Evolutionary conservation across 2,329 filamentous ascomycete genomes (phyloP).

Genomic region (Pleoardoris graminearum): DNA sequence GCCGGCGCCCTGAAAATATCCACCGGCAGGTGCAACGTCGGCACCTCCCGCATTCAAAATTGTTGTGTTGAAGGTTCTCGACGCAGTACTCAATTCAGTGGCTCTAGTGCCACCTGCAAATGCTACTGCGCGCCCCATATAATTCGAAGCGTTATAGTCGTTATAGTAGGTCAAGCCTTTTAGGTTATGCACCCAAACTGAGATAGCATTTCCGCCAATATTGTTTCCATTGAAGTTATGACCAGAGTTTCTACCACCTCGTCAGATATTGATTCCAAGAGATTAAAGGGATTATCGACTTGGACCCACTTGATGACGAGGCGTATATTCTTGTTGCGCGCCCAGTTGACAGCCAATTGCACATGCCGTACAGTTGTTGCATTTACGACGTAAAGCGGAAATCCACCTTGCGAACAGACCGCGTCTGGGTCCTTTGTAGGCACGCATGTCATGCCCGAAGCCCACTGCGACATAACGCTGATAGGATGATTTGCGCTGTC

Average conservation of each 20-base stretch:
- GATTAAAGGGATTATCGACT: neutral
- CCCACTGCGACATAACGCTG: conserved; percentile 29
- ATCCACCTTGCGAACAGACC: conserved; percentile 32
- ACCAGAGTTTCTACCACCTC: conserved; percentile 20
- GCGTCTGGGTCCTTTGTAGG: conserved; percentile 41
- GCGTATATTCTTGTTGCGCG: conserved; percentile 22
- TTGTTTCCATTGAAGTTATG: conserved; percentile 29
- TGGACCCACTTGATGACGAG: conserved; percentile 28
- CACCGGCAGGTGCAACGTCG: conserved; percentile 54
- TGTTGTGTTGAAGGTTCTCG: conserved; percentile 48
- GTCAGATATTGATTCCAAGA: neutral
- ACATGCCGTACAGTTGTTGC: conserved; percentile 27
- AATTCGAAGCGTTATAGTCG: conserved; percentile 17
- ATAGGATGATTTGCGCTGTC: conserved; percentile 28
- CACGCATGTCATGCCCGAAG: conserved; percentile 34
- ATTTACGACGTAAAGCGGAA: conserved; percentile 30
- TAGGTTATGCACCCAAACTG: conserved; percentile 29
- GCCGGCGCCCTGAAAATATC: conserved; percentile 51
- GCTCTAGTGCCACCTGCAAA: conserved; percentile 57
- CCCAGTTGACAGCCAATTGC: conserved; percentile 31
- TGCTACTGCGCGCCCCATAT: conserved; percentile 48
- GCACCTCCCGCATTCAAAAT: conserved; percentile 58
- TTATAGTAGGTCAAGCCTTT: conserved; percentile 22
- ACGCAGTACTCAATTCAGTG: conserved; percentile 53
- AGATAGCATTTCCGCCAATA: conserved; percentile 22